Percentiles rank a stretch among this genome's conserved stretches.
Conservation (phyloP, 805 yeast genomes). For the Cyberlindnera veronae region DNA sequence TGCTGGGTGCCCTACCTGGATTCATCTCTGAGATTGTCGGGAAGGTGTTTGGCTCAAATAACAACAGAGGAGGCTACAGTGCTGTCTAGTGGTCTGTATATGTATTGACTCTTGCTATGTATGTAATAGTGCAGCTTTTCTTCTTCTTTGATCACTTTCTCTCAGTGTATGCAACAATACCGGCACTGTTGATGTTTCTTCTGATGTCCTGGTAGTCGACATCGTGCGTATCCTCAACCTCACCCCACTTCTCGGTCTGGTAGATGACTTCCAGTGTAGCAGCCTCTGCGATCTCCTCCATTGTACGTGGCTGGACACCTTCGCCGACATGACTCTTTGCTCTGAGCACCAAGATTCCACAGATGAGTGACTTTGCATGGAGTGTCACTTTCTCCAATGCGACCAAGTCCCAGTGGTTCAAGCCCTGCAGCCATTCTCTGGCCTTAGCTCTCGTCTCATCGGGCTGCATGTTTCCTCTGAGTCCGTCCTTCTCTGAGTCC, state of each 20-base stretch:
- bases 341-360: conserved; percentile 69
- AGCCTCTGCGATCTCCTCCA: conserved; percentile 71
- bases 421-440: conserved; percentile 53
- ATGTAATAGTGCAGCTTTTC: background rate
- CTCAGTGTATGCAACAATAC: conserved; percentile 45
- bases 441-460: conserved; percentile 59
- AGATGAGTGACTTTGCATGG: conserved; percentile 79
- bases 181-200: conserved; percentile 78
- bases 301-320: conserved; percentile 33
- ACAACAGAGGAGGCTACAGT: conserved; percentile 83
- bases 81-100: conserved; percentile 58
- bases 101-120: background rate
- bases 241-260: conserved; percentile 95
- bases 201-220: conserved; percentile 90
- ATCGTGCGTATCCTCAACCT: conserved; percentile 97
- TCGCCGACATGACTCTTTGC: conserved; percentile 48
- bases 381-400: conserved; percentile 89
- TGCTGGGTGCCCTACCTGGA: conserved; percentile 57
- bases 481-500: conserved; percentile 79
- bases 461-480: conserved; percentile 76
- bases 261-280: conserved; percentile 78
- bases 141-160: conserved; percentile 6
- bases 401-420: conserved; percentile 75
- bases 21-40: conserved; percentile 65
- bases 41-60: conserved; percentile 61